These are phyloP conservation scores for Dimocarpus longan DNA, from an alignment of 345 rosid species.

Conservation along the genomic window DNA sequence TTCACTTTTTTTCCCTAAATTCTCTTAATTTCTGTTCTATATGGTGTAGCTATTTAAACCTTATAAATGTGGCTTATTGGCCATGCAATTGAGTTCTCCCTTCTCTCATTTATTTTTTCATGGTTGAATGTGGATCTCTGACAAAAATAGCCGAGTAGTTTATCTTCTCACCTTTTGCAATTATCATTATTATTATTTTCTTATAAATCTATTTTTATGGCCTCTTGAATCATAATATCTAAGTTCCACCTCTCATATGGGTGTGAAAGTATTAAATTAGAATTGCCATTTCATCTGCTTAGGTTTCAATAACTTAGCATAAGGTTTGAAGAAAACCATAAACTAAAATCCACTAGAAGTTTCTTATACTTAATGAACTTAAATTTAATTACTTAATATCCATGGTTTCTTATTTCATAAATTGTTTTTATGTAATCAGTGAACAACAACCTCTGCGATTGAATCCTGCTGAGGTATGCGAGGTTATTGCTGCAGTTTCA, in stretches of 20 bases:
- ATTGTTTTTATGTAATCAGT: conserved; percentile 51
- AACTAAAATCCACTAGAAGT: background rate
- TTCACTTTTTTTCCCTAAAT: conserved; percentile 1
- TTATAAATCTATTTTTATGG: background rate
- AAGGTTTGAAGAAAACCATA: background rate
- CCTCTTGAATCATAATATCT: background rate
- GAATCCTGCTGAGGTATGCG: conserved; percentile 84
- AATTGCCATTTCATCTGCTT: conserved; percentile 12
- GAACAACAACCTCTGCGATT: conserved; percentile 95
- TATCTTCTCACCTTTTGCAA: background rate
- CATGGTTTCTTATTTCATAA: conserved; percentile 17
- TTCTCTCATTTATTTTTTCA: conserved; percentile 5
- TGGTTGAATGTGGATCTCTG: conserved; percentile 6
- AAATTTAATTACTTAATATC: conserved; percentile 12
- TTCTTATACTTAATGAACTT: background rate
- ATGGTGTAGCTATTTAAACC: background rate
- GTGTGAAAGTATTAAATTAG: conserved; percentile 14
- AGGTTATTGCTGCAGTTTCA: conserved; percentile 95
- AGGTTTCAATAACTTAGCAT: background rate
- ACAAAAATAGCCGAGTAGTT: background rate
- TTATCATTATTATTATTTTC: background rate
- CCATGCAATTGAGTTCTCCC: background rate
- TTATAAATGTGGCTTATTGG: background rate
- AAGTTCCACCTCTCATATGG: conserved; percentile 1
- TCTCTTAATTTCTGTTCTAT: conserved; percentile 1